Conservation (phyloP, 192 early-diverging fungal species). For the Lobosporangium transversale region DNA sequence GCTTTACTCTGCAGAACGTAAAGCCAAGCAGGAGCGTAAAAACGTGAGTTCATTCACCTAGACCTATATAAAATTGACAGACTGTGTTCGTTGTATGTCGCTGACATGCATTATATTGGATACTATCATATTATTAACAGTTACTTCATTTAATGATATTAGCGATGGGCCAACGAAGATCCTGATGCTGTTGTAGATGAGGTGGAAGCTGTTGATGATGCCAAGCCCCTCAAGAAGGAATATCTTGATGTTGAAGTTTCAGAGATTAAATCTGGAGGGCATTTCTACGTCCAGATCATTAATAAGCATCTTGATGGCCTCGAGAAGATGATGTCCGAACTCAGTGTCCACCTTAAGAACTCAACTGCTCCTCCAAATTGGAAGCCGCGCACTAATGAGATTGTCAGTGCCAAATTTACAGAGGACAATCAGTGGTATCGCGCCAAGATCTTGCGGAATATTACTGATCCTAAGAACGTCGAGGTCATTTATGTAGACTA, state of each 20-base stretch:
- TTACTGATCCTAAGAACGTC: slow-evolving; percentile 67
- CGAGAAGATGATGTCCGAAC: slow-evolving; percentile 86
- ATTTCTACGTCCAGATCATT: slow-evolving; percentile 74
- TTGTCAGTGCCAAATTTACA: slow-evolving; percentile 86
- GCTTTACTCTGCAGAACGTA: slow-evolving; percentile 82
- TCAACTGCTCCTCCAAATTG: slow-evolving; percentile 49
- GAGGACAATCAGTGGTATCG: slow-evolving; percentile 88
- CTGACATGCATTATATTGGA: neutral
- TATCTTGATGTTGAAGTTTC: slow-evolving; percentile 80
- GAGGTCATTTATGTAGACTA: slow-evolving; percentile 93
- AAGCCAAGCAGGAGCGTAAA: slow-evolving; percentile 71
- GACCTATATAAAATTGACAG: no score
- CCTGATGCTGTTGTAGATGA: slow-evolving; percentile 59
- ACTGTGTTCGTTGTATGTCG: no score
- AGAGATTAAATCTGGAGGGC: slow-evolving; percentile 66
- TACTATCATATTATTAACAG: neutral
- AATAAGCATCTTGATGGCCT: slow-evolving; percentile 69
- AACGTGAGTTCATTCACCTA: slow-evolving; percentile 89
- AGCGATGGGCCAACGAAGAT: slow-evolving; percentile 56
- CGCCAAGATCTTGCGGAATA: slow-evolving; percentile 76
- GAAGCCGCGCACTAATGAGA: slow-evolving; percentile 74
- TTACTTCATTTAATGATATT: slow-evolving; percentile 34
- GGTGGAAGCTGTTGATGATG: slow-evolving; percentile 52
- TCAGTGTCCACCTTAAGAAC: slow-evolving; percentile 70
- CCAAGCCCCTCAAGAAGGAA: slow-evolving; percentile 68